phyloP scores from a whole-genome alignment of 2,329 filamentous ascomycete species.

The Talaromyces sp. region DNA sequence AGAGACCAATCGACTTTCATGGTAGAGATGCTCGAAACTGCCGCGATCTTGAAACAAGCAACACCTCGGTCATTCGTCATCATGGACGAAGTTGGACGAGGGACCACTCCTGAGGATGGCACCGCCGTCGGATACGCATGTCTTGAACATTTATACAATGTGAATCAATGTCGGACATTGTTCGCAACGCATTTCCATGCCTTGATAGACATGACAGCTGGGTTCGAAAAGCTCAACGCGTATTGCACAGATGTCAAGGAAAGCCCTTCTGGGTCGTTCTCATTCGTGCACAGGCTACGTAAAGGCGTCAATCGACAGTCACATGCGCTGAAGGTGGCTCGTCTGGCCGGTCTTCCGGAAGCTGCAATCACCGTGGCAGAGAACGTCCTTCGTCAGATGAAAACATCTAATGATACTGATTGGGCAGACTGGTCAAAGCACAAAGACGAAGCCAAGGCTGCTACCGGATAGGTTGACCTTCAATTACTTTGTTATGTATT shows the following conservation, averaged over 20 bases:
- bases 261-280: constrained; percentile 65
- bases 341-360: constrained; percentile 75
- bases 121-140: constrained; percentile 86
- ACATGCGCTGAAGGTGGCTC: constrained; percentile 93
- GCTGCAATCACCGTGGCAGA: constrained; percentile 66
- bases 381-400: constrained; percentile 49
- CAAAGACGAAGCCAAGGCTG: neutral
- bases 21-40: constrained; percentile 98
- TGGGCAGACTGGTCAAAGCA: constrained; percentile 3
- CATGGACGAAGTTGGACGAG: constrained; percentile 96
- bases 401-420: neutral
- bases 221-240: constrained; percentile 59
- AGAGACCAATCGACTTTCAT: constrained; percentile 96
- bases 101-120: constrained; percentile 90
- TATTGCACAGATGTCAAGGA: constrained; percentile 92
- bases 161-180: constrained; percentile 74
- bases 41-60: constrained; percentile 79
- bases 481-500: neutral
- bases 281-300: constrained; percentile 79
- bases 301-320: constrained; percentile 80
- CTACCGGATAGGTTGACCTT: neutral
- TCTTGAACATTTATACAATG: constrained; percentile 74
- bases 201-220: constrained; percentile 70
- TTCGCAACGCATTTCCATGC: constrained; percentile 96
- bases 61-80: constrained; percentile 86